Evolutionary conservation across 495 filamentous ascomycete genomes (phyloP), one percentile per base, ranked within the genome.

Genomic region (Penicillium crystallinum): DNA sequence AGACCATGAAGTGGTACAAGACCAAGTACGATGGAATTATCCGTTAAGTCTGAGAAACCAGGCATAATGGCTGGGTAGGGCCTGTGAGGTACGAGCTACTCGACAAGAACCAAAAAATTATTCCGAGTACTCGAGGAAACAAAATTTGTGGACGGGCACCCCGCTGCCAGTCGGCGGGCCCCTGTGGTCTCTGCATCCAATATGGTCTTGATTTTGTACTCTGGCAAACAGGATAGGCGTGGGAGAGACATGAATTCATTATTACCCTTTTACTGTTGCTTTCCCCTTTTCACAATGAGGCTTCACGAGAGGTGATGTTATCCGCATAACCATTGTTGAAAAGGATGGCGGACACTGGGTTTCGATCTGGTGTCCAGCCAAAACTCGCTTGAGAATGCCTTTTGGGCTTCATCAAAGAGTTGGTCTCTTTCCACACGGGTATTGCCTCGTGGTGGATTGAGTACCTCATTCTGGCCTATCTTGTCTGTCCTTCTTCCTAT

Each of bases 1-100:
- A 99, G 83, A 96, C 91, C 63, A 81, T 97, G 72, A 95, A 90
- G 77, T 99, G 93, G 91, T 97, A 96, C 89, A 99, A 97, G 88
- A 87, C 88, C 80, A 85, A 93, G 75, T 98, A 96, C 84, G 93
- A 98, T 74, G 93, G 90, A 69, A 95, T 96, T 66, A 87, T 96
- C 76, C 86, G 90, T 78, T 95, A 89, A 85, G 74, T 57, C 53
- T 56, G 34, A 47, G 14, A 31, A 54, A 46, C 42, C 47, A 37
- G 57, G 57, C 52, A 52, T 55, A 51, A 48, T 59, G 64, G 53
- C 33, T 52, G 56, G 55, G 61, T 51, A 50, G 49, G 57, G 55
- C 58, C 52, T 65, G 65, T 67, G 67, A 63, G 64, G 70, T 69
- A 72, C 62, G 68, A 71, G 61, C 64, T 68, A 69, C 37, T 68